Base-by-base conservation (phyloP, 148 eudicot genomes). In the Tetragonia tetragonoides region DNA sequence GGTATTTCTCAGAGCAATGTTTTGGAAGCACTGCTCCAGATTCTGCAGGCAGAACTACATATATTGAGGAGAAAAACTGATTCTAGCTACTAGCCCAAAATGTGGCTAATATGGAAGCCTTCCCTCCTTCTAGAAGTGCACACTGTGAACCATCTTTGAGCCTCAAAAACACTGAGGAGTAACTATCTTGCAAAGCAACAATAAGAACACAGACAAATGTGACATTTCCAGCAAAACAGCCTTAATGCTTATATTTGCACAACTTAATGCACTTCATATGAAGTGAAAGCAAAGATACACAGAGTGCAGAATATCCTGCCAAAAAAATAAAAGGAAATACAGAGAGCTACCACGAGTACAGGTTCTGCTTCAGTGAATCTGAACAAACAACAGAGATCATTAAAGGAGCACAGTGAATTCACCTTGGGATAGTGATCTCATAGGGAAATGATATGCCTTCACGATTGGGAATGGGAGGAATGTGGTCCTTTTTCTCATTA, bases 391-490 rank as follows among this genome's bases (percentile, higher is more conserved):
- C 70, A 21, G 24, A 10, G 39, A 72, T 42, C 44, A 12, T n/a
- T 44, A 44, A 49, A 75, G 54, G 42, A 47, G 57, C 18, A 42
- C 7, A 56, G 56, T 44, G 60, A 68, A 53, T 86, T 83, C 81
- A 95, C 99, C 97, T 93, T 21, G 99, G 93, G 80, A 91, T 88
- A 42, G 92, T 89, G 80, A 95, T 91, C 85, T 95, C 99, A 88
- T 91, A 95, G 39, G 95, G 97, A 83, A 93, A 95, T 21, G 97
- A 90, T 81, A 93, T 83, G 23, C 94, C 94, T 83, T 93, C 97
- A 68, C 87, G 89, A 61, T 87, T 89, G 5, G 97, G 97, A 67
- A 95, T 87, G 62, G 94, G 81, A 68, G 99, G 99, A 75, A 95
- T 87, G 72, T 95, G 99, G 83, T 95, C 99, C 87, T 91, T 93